Evolutionary conservation across 768 basidiomycete species (phyloP), one percentile per base, ranked within the genome.

Genomic region (Suillus subluteus): DNA sequence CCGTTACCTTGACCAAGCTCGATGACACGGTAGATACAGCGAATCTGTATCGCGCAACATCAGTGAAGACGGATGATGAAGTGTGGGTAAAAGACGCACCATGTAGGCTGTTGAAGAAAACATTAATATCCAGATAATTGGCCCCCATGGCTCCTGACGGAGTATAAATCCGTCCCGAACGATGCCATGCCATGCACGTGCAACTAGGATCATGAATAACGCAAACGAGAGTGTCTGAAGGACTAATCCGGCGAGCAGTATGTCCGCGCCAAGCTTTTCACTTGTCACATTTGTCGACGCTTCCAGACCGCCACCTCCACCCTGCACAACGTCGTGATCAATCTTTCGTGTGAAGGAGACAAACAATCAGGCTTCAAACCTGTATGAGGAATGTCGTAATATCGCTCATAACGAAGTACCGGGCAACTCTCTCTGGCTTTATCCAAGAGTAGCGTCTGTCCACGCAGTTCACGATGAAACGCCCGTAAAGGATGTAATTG

Each of bases 401-500:
- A 62, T 79, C 77, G 26, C 76, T 75, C 43, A 70, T 9, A 52
- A 78, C 38, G 30, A 79, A 78, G 37, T 73, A 70, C 43, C 41
- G 54, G 2, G 72, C 72, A 0, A 74, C 71, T 40, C 65, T 70
- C 52, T 74, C 70, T 13, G 77, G 78, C 40, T 63, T 65, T 58
- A 78, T 71, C 30, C 69, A 40, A 9, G 73, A 73, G 50, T 77
- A 67, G 11, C 59, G 66, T 54, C 65, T 69, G 0, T 70, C 65
- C 16, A 71, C 65, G 9, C 70, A 75, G 15, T 52, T 58, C 56
- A 69, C 50, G 0, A 75, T 50, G 21, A 79, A 70, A 26, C 69
- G 68, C 4, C 79, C 76, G 30, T 76, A 79, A 9, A 77, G 63
- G 30, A 79, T 75, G 56, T 77, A 79, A 62, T 79, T 73, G 48